Evolutionary conservation across 331 rosid species (phyloP).

Genomic region (Telfairia occidentalis): DNA sequence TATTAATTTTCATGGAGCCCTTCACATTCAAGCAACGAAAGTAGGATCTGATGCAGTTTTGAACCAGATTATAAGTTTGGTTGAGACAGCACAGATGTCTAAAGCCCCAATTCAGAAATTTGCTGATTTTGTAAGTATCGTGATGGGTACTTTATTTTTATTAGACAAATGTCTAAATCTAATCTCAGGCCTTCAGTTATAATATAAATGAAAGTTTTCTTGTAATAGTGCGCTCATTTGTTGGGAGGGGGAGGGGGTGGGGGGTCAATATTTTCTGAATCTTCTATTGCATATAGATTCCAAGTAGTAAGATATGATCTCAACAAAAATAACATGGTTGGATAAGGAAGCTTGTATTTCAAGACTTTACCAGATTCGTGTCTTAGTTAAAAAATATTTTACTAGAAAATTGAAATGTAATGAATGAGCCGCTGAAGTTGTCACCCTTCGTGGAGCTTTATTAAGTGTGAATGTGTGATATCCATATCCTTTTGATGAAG

Average conservation of each 20-base stretch:
- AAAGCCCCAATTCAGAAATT: constrained; percentile 98
- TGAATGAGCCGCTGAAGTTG: not conserved
- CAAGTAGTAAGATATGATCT: not conserved
- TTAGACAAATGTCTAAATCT: not conserved
- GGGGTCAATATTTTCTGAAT: not conserved
- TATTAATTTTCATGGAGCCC: constrained; percentile 75
- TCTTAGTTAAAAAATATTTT: not conserved
- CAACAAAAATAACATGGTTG: not conserved
- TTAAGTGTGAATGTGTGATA: not conserved
- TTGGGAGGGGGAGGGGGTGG: not conserved
- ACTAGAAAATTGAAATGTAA: not conserved
- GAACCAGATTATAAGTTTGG: constrained; percentile 89
- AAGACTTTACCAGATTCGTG: not conserved
- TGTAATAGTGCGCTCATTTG: not conserved
- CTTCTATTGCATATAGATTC: not conserved
- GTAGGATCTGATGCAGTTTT: constrained; percentile 83
- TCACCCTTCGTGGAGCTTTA: not conserved
- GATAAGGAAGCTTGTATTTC: not conserved
- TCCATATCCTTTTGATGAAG: not conserved
- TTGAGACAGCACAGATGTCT: constrained; percentile 97
- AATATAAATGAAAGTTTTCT: not conserved
- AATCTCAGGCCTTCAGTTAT: not conserved
- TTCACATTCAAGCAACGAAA: constrained; percentile 66
- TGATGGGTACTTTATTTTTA: constrained; percentile 14
- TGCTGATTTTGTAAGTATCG: constrained; percentile 86